A percentile compares a stretch with the other conserved stretches of the same genome.
phyloP scores from a whole-genome alignment of 306 rosid genomes.

The Sicyos baderoa region DNA sequence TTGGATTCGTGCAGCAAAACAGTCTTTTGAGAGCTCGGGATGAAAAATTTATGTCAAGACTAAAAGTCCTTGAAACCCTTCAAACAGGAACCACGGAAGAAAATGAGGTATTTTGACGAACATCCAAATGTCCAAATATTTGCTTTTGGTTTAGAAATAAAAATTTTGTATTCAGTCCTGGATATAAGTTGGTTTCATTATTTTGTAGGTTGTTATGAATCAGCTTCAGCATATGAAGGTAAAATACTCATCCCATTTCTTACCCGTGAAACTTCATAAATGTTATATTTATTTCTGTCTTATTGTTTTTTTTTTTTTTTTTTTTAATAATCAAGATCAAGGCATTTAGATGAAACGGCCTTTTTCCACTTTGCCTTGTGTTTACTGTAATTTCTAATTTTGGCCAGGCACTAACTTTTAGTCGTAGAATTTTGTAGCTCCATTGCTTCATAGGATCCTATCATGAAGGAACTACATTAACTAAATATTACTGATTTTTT shows the following conservation, averaged over 20 bases:
- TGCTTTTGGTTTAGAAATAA: conserved; percentile 15
- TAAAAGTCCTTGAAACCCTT: conserved; percentile 73
- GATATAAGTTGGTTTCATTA: conserved; percentile 16
- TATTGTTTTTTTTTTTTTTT: too few species aligned
- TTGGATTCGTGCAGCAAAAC: conserved; percentile 56
- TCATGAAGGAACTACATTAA: background rate
- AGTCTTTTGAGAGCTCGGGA: conserved; percentile 66
- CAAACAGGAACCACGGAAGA: conserved; percentile 68
- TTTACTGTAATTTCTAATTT: background rate
- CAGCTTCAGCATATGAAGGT: too few species aligned
- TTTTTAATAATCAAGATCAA: too few species aligned
- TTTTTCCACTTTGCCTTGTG: background rate
- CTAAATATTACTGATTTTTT: too few species aligned
- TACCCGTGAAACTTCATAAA: background rate
- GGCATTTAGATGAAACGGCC: conserved; percentile 1
- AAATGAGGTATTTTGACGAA: conserved; percentile 48
- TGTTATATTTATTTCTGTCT: conserved; percentile 8
- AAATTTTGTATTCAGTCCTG: background rate
- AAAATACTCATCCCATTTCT: too few species aligned
- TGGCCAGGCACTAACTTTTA: background rate
- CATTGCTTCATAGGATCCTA: background rate
- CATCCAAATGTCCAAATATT: conserved; percentile 20
- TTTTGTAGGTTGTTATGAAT: conserved; percentile 44
- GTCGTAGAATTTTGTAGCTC: background rate
- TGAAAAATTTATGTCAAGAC: conserved; percentile 62